Evolutionary conservation across 2,329 filamentous ascomycete species (phyloP), one percentile per base, ranked within the genome.

Genomic region (Venturia pyrina): DNA sequence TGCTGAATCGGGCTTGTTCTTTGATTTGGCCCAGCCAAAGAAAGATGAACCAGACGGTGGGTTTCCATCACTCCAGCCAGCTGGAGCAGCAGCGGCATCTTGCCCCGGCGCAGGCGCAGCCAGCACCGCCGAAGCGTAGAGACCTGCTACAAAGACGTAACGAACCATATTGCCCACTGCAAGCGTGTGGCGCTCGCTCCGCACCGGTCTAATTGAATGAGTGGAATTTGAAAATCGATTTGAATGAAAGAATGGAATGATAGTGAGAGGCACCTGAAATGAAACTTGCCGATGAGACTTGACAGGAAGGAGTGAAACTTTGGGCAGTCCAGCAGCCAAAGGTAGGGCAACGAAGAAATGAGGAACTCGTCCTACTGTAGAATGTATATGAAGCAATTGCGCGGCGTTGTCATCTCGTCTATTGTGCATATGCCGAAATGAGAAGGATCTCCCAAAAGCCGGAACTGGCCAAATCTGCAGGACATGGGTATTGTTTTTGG

Each of bases 41-140:
- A 59, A n/a, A n/a, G 28, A 13, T n/a, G 50, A 59, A 15, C 53
- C 53, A 19, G 19, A 37, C 1, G 53, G 13, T 7, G 50, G 28
- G 13, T 1, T 37, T 2, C 19, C 19, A 13, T 59, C 32, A 15
- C 53, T 10, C 28, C 17, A n/a, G 32, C 53, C 53, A 37, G 50
- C 50, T 56, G 50, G 50, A 56, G 53, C 53, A 59, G 62, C 44
- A 56, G 53, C n/a, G n/a, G 41, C 34, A 34, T 21, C 43, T 34
- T 50, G 62, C 24, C 15, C 62, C n/a, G 62, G 62, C 34, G 62
- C 62, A 19, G 62, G 62, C 34, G 62, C 62, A 19, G 62, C 44
- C 44, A 64, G 44, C 62, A 46, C 62, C 34, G 48, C 44, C 34
- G 37, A 32, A 32, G n/a, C 44, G 46, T 64, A 64, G 46, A 53